Percentiles rank a stretch among this genome's conserved stretches.
phyloP scores from a whole-genome alignment of 2,329 filamentous ascomycete genomes.

The Periglandula ipomoeae region DNA sequence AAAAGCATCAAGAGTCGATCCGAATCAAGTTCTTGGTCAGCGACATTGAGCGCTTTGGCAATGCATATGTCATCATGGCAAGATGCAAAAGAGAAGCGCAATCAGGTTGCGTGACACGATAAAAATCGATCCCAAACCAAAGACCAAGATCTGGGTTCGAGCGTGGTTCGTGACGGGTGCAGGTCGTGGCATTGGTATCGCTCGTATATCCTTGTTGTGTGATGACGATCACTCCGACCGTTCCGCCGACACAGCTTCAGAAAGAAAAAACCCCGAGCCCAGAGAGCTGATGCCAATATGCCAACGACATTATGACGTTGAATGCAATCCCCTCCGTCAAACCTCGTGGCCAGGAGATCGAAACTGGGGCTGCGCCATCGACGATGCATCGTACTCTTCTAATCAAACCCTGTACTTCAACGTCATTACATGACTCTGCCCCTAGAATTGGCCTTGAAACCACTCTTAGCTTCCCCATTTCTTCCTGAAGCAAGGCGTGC shows the following conservation, averaged over 20 bases:
- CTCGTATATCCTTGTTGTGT: conserved; percentile 3
- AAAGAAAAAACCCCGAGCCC: not conserved
- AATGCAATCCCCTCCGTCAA: conserved; percentile 2
- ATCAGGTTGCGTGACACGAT: not conserved
- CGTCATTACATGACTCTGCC: conserved; percentile 7
- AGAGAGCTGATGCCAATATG: not conserved
- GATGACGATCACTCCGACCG: conserved; percentile 8
- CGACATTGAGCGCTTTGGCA: not conserved
- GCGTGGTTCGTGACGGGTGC: not conserved
- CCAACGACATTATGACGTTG: conserved; percentile 1
- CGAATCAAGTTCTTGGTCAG: not conserved
- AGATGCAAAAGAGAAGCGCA: not conserved
- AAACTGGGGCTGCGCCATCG: conserved; percentile 9
- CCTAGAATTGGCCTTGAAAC: not conserved
- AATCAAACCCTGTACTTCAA: conserved; percentile 5
- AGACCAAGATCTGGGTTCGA: conserved; percentile 2
- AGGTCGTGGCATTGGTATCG: not conserved
- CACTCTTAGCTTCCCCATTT: not conserved
- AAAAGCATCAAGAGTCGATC: not conserved
- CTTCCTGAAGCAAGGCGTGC: not conserved
- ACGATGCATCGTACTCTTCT: conserved; percentile 7
- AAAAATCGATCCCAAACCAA: conserved; percentile 3
- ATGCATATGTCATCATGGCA: not conserved
- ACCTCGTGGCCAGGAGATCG: conserved; percentile 4
- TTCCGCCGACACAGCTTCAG: conserved; percentile 2